Evolutionary conservation across 352 stramenopile genomes (phyloP).

Genomic region (Pythium rhizo-oryzae): DNA sequence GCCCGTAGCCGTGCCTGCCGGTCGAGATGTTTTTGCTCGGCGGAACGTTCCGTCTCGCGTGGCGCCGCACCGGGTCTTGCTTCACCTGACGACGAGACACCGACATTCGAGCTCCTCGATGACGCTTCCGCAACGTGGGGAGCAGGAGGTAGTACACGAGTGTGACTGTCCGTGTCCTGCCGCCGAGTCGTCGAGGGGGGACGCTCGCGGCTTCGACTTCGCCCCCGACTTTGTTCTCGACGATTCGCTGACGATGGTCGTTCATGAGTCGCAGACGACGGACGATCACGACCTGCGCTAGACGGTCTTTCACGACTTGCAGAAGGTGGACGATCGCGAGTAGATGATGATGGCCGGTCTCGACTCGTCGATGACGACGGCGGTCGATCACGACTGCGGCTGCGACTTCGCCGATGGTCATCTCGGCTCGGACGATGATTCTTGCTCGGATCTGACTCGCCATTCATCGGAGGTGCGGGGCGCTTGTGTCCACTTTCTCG

Average conservation of each 20-base stretch:
- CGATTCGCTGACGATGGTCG: constrained; percentile 3
- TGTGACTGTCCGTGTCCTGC: not conserved
- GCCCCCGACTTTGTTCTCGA: constrained; percentile 5
- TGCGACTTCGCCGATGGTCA: constrained; percentile 6
- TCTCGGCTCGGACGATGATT: constrained; percentile 2
- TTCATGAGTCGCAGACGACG: not conserved
- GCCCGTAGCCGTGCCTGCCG: constrained; percentile 27
- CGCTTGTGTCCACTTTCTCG: constrained; percentile 16
- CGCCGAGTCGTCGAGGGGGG: not conserved
- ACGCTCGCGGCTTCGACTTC: constrained; percentile 19
- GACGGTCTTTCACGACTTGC: constrained; percentile 2
- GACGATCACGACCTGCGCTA: constrained; percentile 11
- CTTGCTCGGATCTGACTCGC: constrained; percentile 14
- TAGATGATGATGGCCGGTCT: not conserved
- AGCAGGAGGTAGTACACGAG: not conserved
- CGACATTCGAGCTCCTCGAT: not conserved
- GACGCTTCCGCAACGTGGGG: not conserved
- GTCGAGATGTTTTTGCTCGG: constrained; percentile 30
- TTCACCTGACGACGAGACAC: not conserved
- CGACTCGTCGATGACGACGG: not conserved
- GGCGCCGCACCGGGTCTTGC: not conserved
- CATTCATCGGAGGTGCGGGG: not conserved
- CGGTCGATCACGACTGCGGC: constrained; percentile 15
- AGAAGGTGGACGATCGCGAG: not conserved
- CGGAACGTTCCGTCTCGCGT: constrained; percentile 13